These are phyloP conservation scores for Fusarium sororula DNA, from an alignment of 2,329 filamentous ascomycete genomes.

Conservation along the genomic window DNA sequence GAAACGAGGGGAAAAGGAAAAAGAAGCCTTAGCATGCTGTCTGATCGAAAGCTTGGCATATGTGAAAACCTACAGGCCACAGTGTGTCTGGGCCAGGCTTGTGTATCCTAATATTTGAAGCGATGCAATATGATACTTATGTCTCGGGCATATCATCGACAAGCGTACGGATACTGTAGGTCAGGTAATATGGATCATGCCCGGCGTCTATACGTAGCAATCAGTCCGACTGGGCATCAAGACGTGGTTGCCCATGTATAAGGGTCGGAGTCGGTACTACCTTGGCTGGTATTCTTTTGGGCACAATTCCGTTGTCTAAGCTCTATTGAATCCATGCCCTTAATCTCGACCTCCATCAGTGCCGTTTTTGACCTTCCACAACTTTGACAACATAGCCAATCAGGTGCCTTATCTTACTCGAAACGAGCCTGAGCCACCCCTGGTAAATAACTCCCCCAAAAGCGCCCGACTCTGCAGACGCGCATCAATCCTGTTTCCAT, in stretches of 20 bases:
- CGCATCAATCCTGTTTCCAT: conserved; percentile 35
- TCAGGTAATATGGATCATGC: background rate
- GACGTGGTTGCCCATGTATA: background rate
- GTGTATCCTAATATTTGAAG: background rate
- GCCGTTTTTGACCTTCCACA: conserved; percentile 20
- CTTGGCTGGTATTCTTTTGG: background rate
- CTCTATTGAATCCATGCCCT: conserved; percentile 11
- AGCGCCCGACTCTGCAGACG: conserved; percentile 5
- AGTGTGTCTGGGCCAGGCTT: conserved; percentile 7
- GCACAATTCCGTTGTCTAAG: background rate
- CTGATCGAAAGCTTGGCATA: background rate
- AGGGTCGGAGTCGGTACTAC: background rate
- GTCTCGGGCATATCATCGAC: conserved; percentile 26
- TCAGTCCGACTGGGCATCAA: background rate
- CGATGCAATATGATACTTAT: conserved; percentile 1
- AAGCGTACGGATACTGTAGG: background rate
- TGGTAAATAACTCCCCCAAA: conserved; percentile 7
- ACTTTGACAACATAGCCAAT: conserved; percentile 18
- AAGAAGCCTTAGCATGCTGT: background rate
- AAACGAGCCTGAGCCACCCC: conserved; percentile 27
- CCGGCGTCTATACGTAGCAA: background rate
- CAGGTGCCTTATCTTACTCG: conserved; percentile 21
- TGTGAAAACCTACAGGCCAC: background rate
- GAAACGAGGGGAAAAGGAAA: conserved; percentile 2
- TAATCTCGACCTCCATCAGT: conserved; percentile 21